phyloP scores from a whole-genome alignment of 768 basidiomycete genomes.

The Panaeolus papilionaceus region DNA sequence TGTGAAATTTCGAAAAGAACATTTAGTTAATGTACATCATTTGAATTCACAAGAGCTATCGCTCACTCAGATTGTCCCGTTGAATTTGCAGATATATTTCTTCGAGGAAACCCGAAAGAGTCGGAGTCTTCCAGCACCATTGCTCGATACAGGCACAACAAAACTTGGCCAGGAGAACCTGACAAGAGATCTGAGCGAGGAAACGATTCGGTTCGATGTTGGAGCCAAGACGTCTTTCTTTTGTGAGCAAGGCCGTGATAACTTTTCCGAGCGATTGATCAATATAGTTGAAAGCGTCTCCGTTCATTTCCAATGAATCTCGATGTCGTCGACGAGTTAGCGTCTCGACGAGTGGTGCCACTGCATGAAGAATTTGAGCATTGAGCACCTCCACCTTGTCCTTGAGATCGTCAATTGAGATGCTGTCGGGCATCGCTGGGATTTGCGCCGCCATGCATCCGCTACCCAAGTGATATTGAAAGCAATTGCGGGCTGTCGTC shows the following conservation, averaged over 20 bases:
- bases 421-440: constrained; percentile 46
- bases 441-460: constrained; percentile 42
- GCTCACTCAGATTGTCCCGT: constrained; percentile 36
- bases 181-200: constrained; percentile 42
- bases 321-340: constrained; percentile 28
- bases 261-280: constrained; percentile 16
- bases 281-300: background rate
- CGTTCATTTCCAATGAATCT: constrained; percentile 15
- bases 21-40: background rate
- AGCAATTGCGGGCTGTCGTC: constrained; percentile 12
- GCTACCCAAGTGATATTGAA: constrained; percentile 21
- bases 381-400: constrained; percentile 52
- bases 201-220: constrained; percentile 36
- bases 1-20: constrained; percentile 23
- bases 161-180: constrained; percentile 25
- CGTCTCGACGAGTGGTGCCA: constrained; percentile 51
- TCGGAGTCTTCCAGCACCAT: background rate
- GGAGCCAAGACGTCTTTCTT: background rate
- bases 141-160: background rate
- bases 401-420: constrained; percentile 52
- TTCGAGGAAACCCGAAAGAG: background rate
- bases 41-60: background rate
- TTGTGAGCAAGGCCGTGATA: background rate
- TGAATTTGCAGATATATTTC: constrained; percentile 41
- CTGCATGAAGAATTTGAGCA: constrained; percentile 52